Base-by-base conservation (phyloP, 345 rosid species). In the Mangifera indica region DNA sequence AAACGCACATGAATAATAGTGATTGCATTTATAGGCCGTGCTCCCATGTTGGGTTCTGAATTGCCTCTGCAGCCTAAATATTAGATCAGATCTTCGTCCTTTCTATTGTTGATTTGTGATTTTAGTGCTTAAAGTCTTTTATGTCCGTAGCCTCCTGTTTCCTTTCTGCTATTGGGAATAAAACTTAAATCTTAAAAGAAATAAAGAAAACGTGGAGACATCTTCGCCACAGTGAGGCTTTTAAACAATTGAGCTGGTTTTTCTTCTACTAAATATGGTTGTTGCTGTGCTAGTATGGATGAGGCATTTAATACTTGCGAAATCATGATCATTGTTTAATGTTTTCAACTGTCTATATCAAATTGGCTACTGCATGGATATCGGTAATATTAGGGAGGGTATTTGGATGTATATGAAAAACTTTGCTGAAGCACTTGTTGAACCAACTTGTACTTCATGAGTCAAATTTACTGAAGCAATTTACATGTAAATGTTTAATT, bases 1-100 rank as follows among this genome's bases (percentile, higher is more conserved):
- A 53, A 73, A 48, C 76, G 71, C 79, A 60, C 72, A 71, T 52
- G 76, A 75, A 40, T 24, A 72, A 49, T 71, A 40, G 76, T 48
- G 44, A 58, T 57, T 77, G 70, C 64, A 70, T 80, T 80, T 70
- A 26, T 66, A 46, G 71, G 67, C 37, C 59, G 48, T 26, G 48
- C 29, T 60, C 48, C 22, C 2, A 29, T 29, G 42, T 32, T n/a
- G 21, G 65, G 45, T 51, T 48, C 71, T 67, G n/a, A 51, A 52
- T 32, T 37, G 72, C 60, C 20, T 6, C 49, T 2, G 46, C 26
- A 40, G 73, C 42, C 42, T 37, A 37, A 37, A 7, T 37, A 7
- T 37, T 37, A 37, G 42, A 37, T 37, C 42, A 37, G 8, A 6
- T 37, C 42, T 7, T 46, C 2, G 42, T 5, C 46, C 48, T 12